A percentile compares a stretch with the other conserved stretches of the same genome.
Evolutionary conservation across 306 rosid species (phyloP).

Genomic region (Aeschynomene evenia): DNA sequence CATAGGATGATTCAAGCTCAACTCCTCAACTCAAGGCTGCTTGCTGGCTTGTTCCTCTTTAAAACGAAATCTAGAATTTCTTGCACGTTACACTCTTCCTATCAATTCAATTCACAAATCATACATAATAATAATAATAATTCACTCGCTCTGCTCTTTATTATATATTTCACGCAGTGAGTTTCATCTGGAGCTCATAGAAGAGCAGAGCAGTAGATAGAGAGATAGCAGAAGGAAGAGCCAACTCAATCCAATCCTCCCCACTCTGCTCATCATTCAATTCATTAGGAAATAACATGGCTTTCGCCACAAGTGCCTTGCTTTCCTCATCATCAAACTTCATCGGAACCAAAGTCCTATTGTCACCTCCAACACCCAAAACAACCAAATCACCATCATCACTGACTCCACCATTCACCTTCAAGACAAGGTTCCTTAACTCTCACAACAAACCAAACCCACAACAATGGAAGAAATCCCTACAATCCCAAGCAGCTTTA

Average conservation of each 20-base stretch:
- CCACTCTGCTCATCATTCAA: too few species aligned
- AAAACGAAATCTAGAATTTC: background rate
- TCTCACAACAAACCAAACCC: constrained; percentile 31
- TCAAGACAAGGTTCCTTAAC: constrained; percentile 32
- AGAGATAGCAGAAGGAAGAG: too few species aligned
- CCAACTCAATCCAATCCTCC: too few species aligned
- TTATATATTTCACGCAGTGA: too few species aligned
- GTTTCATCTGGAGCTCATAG: background rate
- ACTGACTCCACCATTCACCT: constrained; percentile 29
- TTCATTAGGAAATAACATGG: constrained; percentile 36
- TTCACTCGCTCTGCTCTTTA: too few species aligned
- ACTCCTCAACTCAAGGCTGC: too few species aligned
- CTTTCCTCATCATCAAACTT: constrained; percentile 50
- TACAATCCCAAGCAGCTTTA: constrained; percentile 59
- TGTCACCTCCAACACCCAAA: constrained; percentile 79
- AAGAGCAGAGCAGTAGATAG: background rate
- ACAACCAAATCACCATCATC: constrained; percentile 49
- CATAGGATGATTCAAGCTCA: constrained; percentile 27
- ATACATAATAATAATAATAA: too few species aligned
- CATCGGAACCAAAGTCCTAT: constrained; percentile 39
- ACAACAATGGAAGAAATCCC: constrained; percentile 40
- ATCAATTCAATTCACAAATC: too few species aligned
- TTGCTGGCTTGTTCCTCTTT: background rate
- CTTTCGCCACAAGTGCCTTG: constrained; percentile 49
- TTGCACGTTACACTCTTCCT: too few species aligned